These are phyloP conservation scores for Funneliformis geosporum DNA, from an alignment of 192 early-diverging fungal genomes.

Conservation along the genomic window DNA sequence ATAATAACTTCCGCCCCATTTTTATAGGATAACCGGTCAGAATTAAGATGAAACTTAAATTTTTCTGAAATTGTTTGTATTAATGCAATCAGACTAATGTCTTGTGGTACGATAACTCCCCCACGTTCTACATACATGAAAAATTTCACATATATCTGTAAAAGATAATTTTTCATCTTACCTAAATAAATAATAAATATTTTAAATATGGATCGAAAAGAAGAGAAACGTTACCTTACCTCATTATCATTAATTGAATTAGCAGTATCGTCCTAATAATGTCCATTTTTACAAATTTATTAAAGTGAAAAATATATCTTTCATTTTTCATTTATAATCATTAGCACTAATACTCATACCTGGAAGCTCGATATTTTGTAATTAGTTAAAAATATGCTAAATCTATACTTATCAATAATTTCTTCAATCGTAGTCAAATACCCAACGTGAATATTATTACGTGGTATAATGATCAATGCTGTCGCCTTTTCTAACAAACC, in stretches of 20 bases:
- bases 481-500: conserved; percentile 12
- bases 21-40: conserved; percentile 5
- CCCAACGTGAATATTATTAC: too few relatives aligned
- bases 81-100: background rate
- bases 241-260: background rate
- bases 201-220: background rate
- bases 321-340: too few relatives aligned
- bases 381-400: background rate
- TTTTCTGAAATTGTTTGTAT: background rate
- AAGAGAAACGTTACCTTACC: background rate
- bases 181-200: background rate
- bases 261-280: background rate
- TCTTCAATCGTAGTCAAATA: background rate
- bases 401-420: background rate
- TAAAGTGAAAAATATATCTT: background rate
- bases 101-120: background rate
- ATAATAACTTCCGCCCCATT: conserved; percentile 4
- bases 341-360: background rate
- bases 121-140: conserved; percentile 10
- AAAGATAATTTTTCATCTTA: background rate
- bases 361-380: background rate
- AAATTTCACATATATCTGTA: conserved; percentile 9
- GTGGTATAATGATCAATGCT: conserved; percentile 1
- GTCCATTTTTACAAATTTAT: background rate
- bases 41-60: background rate